These are phyloP conservation scores for Zea luxurians DNA, from an alignment of 176 grass and related monocot species.

Conservation along the genomic window DNA sequence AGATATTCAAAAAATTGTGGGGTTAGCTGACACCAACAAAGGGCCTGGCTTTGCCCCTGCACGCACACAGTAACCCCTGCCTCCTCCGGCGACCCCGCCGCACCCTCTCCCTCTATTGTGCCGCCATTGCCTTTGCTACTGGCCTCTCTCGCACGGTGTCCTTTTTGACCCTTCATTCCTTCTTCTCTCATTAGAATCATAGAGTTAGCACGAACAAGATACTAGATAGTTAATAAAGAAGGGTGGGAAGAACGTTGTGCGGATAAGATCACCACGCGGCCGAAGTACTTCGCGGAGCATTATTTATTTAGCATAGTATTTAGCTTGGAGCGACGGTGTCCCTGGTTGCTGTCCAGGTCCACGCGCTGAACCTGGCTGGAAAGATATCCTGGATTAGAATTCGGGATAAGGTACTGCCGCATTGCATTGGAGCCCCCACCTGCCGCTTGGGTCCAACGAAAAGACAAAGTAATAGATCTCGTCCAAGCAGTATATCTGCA, in stretches of 20 bases:
- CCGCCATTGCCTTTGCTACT: too few species aligned
- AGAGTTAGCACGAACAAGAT: too few species aligned
- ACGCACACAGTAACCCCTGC: too few species aligned
- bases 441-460: slow-evolving; percentile 7
- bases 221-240: too few species aligned
- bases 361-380: slow-evolving; percentile 36
- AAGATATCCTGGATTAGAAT: slow-evolving; percentile 11
- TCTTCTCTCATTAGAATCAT: too few species aligned
- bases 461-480: slow-evolving; percentile 22
- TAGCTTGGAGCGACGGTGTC: neutral
- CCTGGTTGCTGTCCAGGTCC: slow-evolving; percentile 21
- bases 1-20: too few species aligned
- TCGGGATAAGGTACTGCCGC: neutral
- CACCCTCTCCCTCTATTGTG: too few species aligned
- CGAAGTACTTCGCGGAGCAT: neutral
- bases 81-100: too few species aligned
- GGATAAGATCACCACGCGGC: slow-evolving; percentile 33
- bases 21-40: too few species aligned
- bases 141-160: too few species aligned
- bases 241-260: neutral
- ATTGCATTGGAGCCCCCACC: neutral
- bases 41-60: too few species aligned
- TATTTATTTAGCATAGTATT: slow-evolving; percentile 23
- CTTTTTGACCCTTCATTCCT: too few species aligned
- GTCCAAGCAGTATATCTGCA: neutral